phyloP scores from a whole-genome alignment of 805 yeast genomes.

The Nakazawaea holstii region DNA sequence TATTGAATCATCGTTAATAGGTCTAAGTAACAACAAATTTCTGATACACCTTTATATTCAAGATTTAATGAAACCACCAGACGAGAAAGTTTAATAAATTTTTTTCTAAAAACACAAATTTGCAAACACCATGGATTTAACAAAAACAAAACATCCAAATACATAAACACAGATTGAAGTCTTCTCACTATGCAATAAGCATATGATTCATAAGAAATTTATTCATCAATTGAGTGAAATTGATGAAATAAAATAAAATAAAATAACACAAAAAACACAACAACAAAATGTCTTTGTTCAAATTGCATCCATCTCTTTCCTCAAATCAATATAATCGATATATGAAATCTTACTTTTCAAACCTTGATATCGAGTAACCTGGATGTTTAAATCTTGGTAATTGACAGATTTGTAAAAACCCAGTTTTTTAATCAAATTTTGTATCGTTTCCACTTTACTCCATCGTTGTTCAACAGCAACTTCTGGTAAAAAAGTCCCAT shows the following conservation, averaged over 20 bases:
- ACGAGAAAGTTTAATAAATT: no score
- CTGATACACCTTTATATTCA: no score
- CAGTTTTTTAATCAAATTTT: conserved; percentile 69
- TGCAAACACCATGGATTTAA: background rate
- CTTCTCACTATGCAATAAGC: background rate
- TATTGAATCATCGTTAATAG: no score
- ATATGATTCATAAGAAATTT: no score
- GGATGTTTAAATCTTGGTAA: conserved; percentile 30
- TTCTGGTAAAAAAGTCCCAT: conserved; percentile 86
- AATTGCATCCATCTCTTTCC: conserved; percentile 10
- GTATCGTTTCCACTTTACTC: conserved; percentile 67
- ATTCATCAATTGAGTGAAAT: background rate
- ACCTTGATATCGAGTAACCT: conserved; percentile 54
- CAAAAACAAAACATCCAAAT: no score
- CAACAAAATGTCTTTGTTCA: no score
- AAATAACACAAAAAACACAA: no score
- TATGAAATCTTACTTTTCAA: conserved; percentile 37
- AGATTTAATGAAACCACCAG: no score
- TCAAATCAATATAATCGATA: conserved; percentile 28
- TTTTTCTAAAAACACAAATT: background rate
- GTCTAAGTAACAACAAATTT: no score
- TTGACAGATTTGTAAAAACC: conserved; percentile 33
- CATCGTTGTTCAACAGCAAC: conserved; percentile 88
- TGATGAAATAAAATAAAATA: no score
- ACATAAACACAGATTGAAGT: no score